Evolutionary conservation across 495 filamentous ascomycete species (phyloP), one percentile per base, ranked within the genome.

Genomic region (Aspergillus cavernicola): DNA sequence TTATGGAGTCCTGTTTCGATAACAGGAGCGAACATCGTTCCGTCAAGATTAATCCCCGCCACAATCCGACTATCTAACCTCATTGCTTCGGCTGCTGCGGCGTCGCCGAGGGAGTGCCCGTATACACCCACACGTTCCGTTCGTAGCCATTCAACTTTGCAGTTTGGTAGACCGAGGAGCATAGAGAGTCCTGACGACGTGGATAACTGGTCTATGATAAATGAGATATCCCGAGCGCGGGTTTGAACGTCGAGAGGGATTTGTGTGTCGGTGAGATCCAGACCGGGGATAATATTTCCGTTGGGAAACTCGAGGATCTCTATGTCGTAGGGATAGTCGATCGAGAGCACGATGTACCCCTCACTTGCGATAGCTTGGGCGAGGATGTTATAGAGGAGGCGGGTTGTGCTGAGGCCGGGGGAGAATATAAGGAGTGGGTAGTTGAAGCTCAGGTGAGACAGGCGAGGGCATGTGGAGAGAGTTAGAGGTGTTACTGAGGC

Each of bases 41-140:
- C 79, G 50, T 82, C 80, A 31, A 80, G 54, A 50, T 77, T 72
- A 5, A 79, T 42, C 2, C 73, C 81, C 3, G 68, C 80, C 1
- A 53, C 39, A 43, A 83, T 58, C 0, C 72, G 66, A 13, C 52
- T 40, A 23, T 81, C 76, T 8, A 58, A 45, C 9, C 64, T 50
- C 55, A 78, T 60, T 3, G 71, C 63, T 9, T 62, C 51, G 5
- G 78, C 69, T 2, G 79, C 61, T 2, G 80, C 65, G 0, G 76
- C 73, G n/a, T 81, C 81, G 18, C 81, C 80, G 8, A 82, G 61
- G 0, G 80, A 82, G 44, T 83, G 79, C 0, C 81, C 80, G 24
- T 75, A 15, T 35, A 35, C 32, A 35, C 11, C 32, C 11, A 35
- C 32, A 28, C 24, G 24, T 28, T 28, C 24, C 24, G 32, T 35